Base-by-base conservation (phyloP, 169 alveolate genomes). In the Plasmodium chabaudi region DNA sequence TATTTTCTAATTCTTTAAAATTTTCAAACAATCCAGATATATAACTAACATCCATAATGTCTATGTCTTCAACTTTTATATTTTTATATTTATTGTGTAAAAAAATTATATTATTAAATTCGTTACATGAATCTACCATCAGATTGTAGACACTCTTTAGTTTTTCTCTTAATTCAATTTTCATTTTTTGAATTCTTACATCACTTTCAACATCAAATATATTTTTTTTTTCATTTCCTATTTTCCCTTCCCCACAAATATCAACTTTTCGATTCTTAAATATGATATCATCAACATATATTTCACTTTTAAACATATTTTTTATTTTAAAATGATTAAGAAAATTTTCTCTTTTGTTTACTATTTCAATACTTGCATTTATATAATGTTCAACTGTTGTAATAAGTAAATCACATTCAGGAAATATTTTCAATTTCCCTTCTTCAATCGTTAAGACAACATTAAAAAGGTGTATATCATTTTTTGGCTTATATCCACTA, bases 281-380 rank as follows among this genome's bases (percentile, higher is more conserved):
- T 23, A 77, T 64, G 10, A 77, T 46, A 0, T 56, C 65, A 25
- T 77, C 88, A 9, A 64, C 72, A 34, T 51, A 77, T 15, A 77
- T 77, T 56, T 77, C 77, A 12, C 15, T 63, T 6, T n/a, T n/a
- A 47, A 77, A 77, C 34, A 77, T 49, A n/a, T 77, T 75, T 23
- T 69, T 25, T 6, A 77, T 44, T 56, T 77, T 77, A 39, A 27
- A 77, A 21, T 27, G 51, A 1, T 47, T 46, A 5, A 77, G 7
- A 15, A 77, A 77, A 12, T 64, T 75, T 56, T 77, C 88, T 5
- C 88, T 53, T 55, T 51, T 77, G n/a, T 75, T 51, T 27, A 77
- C 25, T 27, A 27, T 61, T 6, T 77, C 77, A 12, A 77, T 21
- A 23, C 88, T 56, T 57, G 34, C 23, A 34, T 63, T 27, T 6